phyloP scores from a whole-genome alignment of 305 asterid genomes.

The Fraxinus ornus region DNA sequence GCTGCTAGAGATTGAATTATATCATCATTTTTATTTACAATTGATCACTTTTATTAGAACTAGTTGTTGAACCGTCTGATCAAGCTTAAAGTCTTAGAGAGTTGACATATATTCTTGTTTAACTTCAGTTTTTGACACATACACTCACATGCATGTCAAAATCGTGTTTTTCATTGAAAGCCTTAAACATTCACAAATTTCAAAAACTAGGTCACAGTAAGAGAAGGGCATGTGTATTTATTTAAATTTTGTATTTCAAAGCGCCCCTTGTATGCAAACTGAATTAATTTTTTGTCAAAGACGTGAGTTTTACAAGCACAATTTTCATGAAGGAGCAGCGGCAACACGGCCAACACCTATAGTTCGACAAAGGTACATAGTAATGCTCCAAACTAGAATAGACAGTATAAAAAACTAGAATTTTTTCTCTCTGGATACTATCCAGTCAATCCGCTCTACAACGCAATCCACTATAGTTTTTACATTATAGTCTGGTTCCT shows the following conservation, averaged over 20 bases:
- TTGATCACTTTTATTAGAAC: background rate
- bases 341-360: background rate
- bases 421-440: background rate
- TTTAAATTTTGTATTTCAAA: background rate
- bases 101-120: background rate
- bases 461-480: background rate
- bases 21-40: background rate
- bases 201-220: background rate
- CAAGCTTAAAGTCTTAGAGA: background rate
- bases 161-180: background rate
- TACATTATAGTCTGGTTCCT: background rate
- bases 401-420: background rate
- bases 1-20: background rate
- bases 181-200: background rate
- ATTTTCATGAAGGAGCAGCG: background rate
- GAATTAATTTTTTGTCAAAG: background rate
- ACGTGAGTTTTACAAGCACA: background rate
- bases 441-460: background rate
- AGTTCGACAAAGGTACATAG: background rate
- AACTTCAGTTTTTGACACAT: background rate
- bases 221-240: background rate
- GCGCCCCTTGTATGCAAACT: background rate
- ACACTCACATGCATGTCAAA: background rate
- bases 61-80: background rate
- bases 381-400: background rate